Conservation (phyloP, 495 filamentous ascomycete species). For the Lasiosphaeria ovina region DNA sequence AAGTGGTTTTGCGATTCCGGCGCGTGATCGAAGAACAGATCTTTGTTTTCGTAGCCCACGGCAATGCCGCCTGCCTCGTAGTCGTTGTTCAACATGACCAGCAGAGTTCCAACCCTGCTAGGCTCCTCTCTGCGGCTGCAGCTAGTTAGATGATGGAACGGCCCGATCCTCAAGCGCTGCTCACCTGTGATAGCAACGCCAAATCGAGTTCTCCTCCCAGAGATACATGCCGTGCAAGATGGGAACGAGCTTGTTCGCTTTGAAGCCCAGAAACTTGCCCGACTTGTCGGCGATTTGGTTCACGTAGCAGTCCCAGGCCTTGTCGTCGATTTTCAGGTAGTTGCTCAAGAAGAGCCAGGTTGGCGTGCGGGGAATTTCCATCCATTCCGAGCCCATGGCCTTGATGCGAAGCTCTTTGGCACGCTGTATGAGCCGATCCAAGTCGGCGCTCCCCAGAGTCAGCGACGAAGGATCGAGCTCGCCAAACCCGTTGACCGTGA, state of each 20-base stretch:
- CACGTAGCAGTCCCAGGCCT: not conserved
- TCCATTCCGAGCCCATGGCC: not conserved
- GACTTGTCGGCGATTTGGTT: not conserved
- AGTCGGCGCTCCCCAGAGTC: not conserved
- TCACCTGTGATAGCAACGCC: not conserved
- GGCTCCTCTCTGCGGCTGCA: not conserved
- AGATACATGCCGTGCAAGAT: not conserved
- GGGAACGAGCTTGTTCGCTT: not conserved
- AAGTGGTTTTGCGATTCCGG: not conserved
- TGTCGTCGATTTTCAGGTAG: not conserved
- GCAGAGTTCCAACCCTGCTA: slow-evolving; percentile 2
- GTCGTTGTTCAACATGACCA: slow-evolving; percentile 8
- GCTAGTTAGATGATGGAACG: not conserved
- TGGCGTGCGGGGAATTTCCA: not conserved
- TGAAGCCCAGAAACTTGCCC: not conserved
- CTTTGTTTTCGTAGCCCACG: not conserved
- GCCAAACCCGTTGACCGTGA: not conserved
- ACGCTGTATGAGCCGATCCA: not conserved
- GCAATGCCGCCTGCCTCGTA: slow-evolving; percentile 8
- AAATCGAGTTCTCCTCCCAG: slow-evolving; percentile 6
- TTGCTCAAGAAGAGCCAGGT: not conserved
- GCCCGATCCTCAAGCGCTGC: not conserved
- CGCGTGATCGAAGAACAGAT: slow-evolving; percentile 10
- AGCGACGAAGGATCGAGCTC: not conserved
- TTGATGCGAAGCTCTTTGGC: not conserved